Evolutionary conservation across 805 yeast species (phyloP), one percentile per base, ranked within the genome.

Genomic region (Ascoidea tarda): DNA sequence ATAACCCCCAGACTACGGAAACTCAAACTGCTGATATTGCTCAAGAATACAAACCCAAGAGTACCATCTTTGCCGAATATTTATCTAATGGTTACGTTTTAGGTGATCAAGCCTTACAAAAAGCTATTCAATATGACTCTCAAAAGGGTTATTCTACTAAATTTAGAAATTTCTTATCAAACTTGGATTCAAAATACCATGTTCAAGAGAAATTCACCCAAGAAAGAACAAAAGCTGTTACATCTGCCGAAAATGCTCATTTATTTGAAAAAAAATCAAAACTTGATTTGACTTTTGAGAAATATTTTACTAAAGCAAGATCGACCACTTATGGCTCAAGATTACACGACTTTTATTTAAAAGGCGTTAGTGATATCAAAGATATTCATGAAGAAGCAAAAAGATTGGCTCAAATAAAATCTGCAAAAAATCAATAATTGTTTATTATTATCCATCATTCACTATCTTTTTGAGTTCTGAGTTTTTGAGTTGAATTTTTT

Each of bases 11-110:
- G 8, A 4, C 44, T 59, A 50, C 28, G 3, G 28, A 21, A 21
- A 21, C 28, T 21, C 28, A 2, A 10, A 44, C 4, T 55, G 16
- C 69, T 51, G 87, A 83, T 58, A 76, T 84, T 51, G 66, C 73
- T 5, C 95, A 85, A 67, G 95, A 86, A 61, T 78, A 77, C 55
- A 85, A 85, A 69, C 95, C 95, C 53, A 83, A 83, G 62, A 66
- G 80, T 53, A 79, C 87, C 16, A 79, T 86, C 54, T 69, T 84
- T 68, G 91, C 93, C 1, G 91, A 85, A 66, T 76, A 82, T 59
- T 70, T 85, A 55, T 73, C 87, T 38, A 76, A 79, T n/a, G 95
- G 95, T 5, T 85, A 86, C 63, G 75, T 72, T 16, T 65, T 85
- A 48, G 73, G 82, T 49, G 93, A 86, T 64, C 67, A 72, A 50